These are phyloP conservation scores for Eucalyptus regnans DNA, from an alignment of 345 rosid species.

Conservation along the genomic window DNA sequence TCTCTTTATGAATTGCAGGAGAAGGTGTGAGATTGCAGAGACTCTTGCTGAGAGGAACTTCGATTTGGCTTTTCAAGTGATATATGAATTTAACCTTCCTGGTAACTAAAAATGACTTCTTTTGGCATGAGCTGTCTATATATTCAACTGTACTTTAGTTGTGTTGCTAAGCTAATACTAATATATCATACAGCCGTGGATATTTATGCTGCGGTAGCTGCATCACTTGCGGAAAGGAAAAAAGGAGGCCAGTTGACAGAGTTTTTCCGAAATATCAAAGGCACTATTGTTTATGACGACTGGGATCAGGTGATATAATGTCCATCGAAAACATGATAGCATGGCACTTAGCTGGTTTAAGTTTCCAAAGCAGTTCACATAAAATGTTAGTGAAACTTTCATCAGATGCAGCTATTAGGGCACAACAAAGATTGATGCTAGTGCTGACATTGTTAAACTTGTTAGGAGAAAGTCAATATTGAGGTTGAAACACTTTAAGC, in stretches of 20 bases:
- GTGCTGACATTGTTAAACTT: not conserved
- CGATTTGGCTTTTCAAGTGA: conserved; percentile 88
- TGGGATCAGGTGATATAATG: conserved; percentile 82
- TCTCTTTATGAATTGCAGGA: conserved; percentile 39
- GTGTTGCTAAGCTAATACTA: not conserved
- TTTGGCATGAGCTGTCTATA: not conserved
- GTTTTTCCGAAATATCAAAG: conserved; percentile 83
- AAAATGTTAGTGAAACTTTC: not conserved
- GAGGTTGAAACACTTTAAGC: not conserved
- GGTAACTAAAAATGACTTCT: conserved; percentile 21
- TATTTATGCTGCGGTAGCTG: conserved; percentile 95
- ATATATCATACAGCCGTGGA: conserved; percentile 55
- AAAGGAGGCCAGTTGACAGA: conserved; percentile 86
- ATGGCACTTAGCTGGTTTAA: not conserved
- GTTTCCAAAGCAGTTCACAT: not conserved
- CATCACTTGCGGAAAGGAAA: conserved; percentile 90
- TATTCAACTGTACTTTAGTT: not conserved
- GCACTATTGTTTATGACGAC: conserved; percentile 86
- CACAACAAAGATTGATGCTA: not conserved
- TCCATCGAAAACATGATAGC: not conserved
- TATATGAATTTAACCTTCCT: conserved; percentile 81
- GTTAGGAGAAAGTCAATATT: not conserved
- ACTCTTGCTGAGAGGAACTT: conserved; percentile 84
- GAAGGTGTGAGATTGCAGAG: conserved; percentile 85
- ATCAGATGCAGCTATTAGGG: not conserved